Percentiles rank a stretch among this genome's conserved stretches.
Conservation (phyloP, 805 yeast genomes). For the Cephaloascus albidus region DNA sequence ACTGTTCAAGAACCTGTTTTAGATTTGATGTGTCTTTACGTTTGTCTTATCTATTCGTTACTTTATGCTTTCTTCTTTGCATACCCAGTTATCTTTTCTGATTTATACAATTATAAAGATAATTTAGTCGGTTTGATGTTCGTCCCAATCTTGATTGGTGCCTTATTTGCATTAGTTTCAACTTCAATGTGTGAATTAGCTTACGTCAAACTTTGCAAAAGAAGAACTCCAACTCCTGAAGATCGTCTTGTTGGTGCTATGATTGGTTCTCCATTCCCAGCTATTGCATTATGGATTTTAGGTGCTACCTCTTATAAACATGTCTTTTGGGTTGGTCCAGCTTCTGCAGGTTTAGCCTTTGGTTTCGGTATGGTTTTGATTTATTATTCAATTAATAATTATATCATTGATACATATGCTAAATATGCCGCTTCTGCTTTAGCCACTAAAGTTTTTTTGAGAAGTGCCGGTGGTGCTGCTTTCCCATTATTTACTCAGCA, state of each 20-base stretch:
- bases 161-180: constrained; percentile 58
- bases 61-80: constrained; percentile 93
- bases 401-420: constrained; percentile 85
- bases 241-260: constrained; percentile 75
- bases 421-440: constrained; percentile 73
- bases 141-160: constrained; percentile 87
- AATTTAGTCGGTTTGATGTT: constrained; percentile 79
- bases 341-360: constrained; percentile 48
- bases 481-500: constrained; percentile 76
- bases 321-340: constrained; percentile 60
- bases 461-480: constrained; percentile 83
- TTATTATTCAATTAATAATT: constrained; percentile 57
- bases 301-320: constrained; percentile 72
- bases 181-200: constrained; percentile 65
- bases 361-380: constrained; percentile 56
- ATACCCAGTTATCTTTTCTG: constrained; percentile 80
- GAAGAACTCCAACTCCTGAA: constrained; percentile 64
- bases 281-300: constrained; percentile 66
- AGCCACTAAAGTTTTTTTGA: constrained; percentile 72
- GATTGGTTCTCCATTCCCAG: constrained; percentile 79
- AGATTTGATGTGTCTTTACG: constrained; percentile 75
- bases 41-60: constrained; percentile 83
- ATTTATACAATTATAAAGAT: constrained; percentile 69
- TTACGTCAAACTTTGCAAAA: constrained; percentile 42
- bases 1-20: constrained; percentile 76